Percentiles rank a stretch among this genome's conserved stretches.
Conservation (phyloP, 805 yeast species). For the Candida alai region DNA sequence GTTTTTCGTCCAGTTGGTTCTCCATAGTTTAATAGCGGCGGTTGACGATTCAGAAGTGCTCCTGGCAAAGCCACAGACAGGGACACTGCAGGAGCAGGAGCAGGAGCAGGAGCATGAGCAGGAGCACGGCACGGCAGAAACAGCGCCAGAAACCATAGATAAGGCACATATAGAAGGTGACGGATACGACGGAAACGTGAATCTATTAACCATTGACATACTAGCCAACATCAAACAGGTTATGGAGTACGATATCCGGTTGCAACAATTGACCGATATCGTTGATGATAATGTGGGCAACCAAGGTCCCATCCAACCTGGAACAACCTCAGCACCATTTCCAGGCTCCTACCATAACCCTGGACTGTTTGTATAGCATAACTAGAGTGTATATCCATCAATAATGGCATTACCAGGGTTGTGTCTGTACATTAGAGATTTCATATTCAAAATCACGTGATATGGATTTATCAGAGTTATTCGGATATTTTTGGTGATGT, state of each 20-base stretch:
- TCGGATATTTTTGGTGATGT: too few relatives aligned
- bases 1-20: conserved; percentile 25
- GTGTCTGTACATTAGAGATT: too few relatives aligned
- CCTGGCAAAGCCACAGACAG: conserved; percentile 6
- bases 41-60: conserved; percentile 30
- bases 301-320: not conserved
- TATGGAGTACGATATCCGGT: conserved; percentile 4
- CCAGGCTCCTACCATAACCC: conserved; percentile 3
- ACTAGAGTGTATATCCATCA: not conserved
- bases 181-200: conserved; percentile 39
- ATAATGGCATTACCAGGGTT: too few relatives aligned
- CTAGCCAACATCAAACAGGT: conserved; percentile 13
- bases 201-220: conserved; percentile 25
- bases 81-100: conserved; percentile 3
- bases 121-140: not conserved
- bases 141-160: conserved; percentile 13
- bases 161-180: conserved; percentile 23
- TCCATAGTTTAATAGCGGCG: conserved; percentile 30
- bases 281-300: not conserved
- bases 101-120: not conserved
- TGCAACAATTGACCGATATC: not conserved
- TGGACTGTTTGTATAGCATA: conserved; percentile 1
- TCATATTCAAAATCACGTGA: too few relatives aligned
- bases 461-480: too few relatives aligned
- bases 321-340: conserved; percentile 1